Evolutionary conservation across 768 basidiomycete species (phyloP), one percentile per base, ranked within the genome.

Genomic region (Collybia mongolica): DNA sequence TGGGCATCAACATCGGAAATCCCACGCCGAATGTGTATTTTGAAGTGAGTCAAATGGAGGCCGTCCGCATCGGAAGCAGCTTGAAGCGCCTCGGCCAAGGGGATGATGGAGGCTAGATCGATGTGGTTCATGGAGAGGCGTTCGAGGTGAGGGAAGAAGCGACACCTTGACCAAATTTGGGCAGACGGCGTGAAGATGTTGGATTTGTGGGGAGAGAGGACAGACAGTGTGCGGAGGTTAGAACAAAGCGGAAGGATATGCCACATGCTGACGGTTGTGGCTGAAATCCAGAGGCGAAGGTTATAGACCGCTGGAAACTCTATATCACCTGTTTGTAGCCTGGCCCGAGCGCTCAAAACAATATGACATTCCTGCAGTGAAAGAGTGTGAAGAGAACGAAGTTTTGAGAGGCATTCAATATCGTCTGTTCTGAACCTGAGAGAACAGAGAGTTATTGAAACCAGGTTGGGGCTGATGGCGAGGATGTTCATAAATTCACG

Each of bases 21-120:
- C 23, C 60, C 60, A 54, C 55, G 58, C 28, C 56, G 48, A 42
- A 60, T 54, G 50, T 57, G 55, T n/a, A 67, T 49, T 28, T 64
- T 65, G 60, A 65, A 61, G 40, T 65, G 64, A 3, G 62, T 67
- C 18, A 44, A 19, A 15, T n/a, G 44, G 19, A 67, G 46, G 11
- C 43, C 36, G 18, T 29, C n/a, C 12, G 28, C 43, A 18, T 28
- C 12, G 37, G 22, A 32, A 29, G 42, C 20, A 5, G 18, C 14
- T n/a, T 22, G 15, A 52, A 51, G 36, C 55, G 46, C 57, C 9
- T 39, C 24, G n/a, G 43, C 47, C 20, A 62, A 48, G 28, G 53
- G 43, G 14, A 38, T 44, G 12, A 62, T 39, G 36, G 60, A 53
- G 8, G 29, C 35, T 3, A 37, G 22, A 44, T 60, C 57, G n/a